phyloP scores from a whole-genome alignment of 768 basidiomycete species.

The Phylloporus sp. region DNA sequence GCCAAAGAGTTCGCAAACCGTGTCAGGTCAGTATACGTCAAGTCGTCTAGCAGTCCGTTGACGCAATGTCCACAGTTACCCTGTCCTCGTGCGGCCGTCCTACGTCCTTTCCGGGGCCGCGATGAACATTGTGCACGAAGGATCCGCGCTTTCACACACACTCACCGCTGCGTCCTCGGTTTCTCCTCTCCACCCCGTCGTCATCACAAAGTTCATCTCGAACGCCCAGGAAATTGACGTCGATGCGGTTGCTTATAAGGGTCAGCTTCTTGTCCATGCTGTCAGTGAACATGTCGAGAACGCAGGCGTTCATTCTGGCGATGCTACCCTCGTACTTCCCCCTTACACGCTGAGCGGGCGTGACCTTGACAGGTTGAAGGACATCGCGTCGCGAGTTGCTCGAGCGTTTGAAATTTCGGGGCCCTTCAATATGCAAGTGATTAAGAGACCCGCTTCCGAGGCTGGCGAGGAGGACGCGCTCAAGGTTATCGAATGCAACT shows the following conservation, averaged over 20 bases:
- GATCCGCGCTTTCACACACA: conserved; percentile 83
- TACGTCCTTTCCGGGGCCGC: conserved; percentile 98
- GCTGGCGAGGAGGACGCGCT: conserved; percentile 59
- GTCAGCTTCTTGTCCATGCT: conserved; percentile 88
- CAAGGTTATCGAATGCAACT: conserved; percentile 98
- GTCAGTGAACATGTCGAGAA: conserved; percentile 99
- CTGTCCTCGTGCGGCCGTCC: conserved; percentile 95
- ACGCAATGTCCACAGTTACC: conserved; percentile 55
- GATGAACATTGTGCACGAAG: conserved; percentile 98
- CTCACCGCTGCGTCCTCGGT: conserved; percentile 96
- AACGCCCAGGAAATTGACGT: conserved; percentile 97
- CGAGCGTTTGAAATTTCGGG: conserved; percentile 94
- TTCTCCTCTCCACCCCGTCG: conserved; percentile 95
- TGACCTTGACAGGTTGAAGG: conserved; percentile 87
- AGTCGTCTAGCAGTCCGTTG: neutral
- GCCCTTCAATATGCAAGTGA: conserved; percentile 99
- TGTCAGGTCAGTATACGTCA: conserved; percentile 48
- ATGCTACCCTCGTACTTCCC: conserved; percentile 95
- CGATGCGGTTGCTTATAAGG: conserved; percentile 93
- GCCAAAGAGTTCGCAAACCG: conserved; percentile 88
- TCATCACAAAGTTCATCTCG: conserved; percentile 98
- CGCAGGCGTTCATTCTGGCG: conserved; percentile 97
- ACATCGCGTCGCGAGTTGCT: conserved; percentile 92
- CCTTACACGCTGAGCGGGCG: conserved; percentile 72
- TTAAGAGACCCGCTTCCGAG: conserved; percentile 63